Base-by-base conservation (phyloP, 1,284 basidiomycete species). In the Jaminaea rosea region DNA sequence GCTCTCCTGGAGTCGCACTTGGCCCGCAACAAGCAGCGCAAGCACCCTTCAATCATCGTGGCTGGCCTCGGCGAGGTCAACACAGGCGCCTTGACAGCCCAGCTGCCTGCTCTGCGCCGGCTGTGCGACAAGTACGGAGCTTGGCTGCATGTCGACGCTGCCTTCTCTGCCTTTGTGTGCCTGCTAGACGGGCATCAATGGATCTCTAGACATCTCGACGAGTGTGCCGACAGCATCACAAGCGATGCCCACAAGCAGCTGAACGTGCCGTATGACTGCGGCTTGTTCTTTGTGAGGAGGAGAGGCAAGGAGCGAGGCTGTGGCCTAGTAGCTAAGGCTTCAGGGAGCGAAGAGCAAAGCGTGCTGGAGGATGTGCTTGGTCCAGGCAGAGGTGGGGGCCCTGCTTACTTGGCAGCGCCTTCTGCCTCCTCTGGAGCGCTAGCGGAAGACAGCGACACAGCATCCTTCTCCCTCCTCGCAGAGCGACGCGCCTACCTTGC, bases 121-220 rank as follows among this genome's bases (percentile, higher is more conserved):
- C 58, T 80, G 26, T 79, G 78, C 50, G 72, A 74, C 47, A 32
- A 53, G 26, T 76, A 77, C 53, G 65, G 60, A 5, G 77, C 76
- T 0, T 80, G 79, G 79, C 59, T 80, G 2, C 79, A 80, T 58
- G 67, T 80, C 28, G 79, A 80, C 60, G 79, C 76, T 4, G 79
- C 79, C 2, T 80, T 80, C 48, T 77, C 76, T 2, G 78, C 76
- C 0, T 79, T 80, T 45, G 78, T 76, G 0, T 66, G 69, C 10
- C 58, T 78, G 0, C 63, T 77, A 32, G 76, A 77, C 9, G 76
- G 76, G 15, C 65, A 77, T n/a, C 36, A 53, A 4, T 65, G 71
- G 36, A 63, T 77, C 9, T 62, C 61, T 1, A 53, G 69, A 7
- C 74, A 77, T 8, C 74, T 80, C 49, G 69, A n/a, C n/a, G n/a